Base-by-base conservation (phyloP, 441 rosid genomes). In the Populus hybrid region DNA sequence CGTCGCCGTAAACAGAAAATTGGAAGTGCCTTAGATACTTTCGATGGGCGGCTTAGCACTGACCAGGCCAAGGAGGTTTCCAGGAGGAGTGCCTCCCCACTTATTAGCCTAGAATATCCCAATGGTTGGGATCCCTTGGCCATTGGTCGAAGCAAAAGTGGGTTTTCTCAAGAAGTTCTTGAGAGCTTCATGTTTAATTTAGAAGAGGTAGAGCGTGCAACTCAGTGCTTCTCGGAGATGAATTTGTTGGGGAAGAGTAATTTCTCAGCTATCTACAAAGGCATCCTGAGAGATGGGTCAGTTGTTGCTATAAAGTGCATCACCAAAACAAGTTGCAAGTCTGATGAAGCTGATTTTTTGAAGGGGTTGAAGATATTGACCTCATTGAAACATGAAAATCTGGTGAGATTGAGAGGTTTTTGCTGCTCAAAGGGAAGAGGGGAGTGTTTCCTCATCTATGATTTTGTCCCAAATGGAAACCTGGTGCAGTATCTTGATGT, bases 381-480 rank as follows among this genome's bases (percentile, higher is more conserved):
- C 34, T 88, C 90, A 11, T 79, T 96, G 85, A 94, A 86, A 79
- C 97, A 96, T 79, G 96, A 96, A 80, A 91, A 88, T 79, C 72
- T 96, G 67, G 91, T 86, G 80, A 89, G 88, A 79, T 24, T 96
- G 83, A 89, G 99, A 90, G 99, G 99, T 0, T 86, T 96, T 78
- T 96, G 99, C 80, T 94, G 99, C 89, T 94, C 99, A 1, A 90
- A 85, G 81, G 98, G 98, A 34, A 85, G 98, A 8, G 98, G 98
- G 5, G 98, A 96, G 77, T 96, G 99, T 67, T 91, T 93, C 77
- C 93, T 96, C 67, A 79, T 96, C 16, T 93, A 94, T 65, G 96
- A 96, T 86, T 91, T 86, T 75, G 91, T 90, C 54, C 89, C 93
- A 0, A 91, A 88, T 61, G 99, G 99, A 69, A 94, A 88, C 69